Conservation (phyloP, 2,329 filamentous ascomycete species). For the Drechslera avenae region DNA sequence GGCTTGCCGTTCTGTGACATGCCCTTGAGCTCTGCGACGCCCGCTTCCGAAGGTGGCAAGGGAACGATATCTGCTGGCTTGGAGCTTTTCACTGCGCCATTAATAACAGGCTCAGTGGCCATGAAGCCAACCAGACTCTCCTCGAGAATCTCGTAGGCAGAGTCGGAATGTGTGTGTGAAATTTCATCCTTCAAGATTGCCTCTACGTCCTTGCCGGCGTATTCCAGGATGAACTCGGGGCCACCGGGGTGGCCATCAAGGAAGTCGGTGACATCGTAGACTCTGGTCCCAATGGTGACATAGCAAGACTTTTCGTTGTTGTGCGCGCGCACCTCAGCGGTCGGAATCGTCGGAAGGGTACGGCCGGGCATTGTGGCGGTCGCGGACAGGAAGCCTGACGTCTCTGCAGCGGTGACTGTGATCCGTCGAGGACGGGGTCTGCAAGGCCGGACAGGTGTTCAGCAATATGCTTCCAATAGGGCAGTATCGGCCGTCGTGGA, state of each 20-base stretch:
- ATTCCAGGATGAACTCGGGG: conserved; percentile 83
- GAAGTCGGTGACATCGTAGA: conserved; percentile 95
- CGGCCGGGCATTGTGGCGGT: conserved; percentile 70
- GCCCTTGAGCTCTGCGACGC: conserved; percentile 56
- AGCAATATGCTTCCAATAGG: too few relatives aligned
- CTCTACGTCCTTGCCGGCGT: conserved; percentile 84
- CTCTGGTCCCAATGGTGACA: conserved; percentile 85
- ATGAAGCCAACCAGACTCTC: conserved; percentile 86
- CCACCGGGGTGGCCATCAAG: conserved; percentile 90
- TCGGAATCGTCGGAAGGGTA: conserved; percentile 81
- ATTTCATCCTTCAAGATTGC: conserved; percentile 80
- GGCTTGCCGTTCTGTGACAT: conserved; percentile 53
- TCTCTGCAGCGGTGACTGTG: background rate
- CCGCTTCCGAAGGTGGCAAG: conserved; percentile 56
- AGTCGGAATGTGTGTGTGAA: conserved; percentile 85
- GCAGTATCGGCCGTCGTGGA: background rate
- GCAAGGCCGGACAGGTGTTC: too few relatives aligned
- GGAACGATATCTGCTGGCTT: conserved; percentile 59
- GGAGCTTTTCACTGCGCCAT: conserved; percentile 55
- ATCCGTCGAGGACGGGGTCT: background rate
- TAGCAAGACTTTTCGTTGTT: conserved; percentile 85
- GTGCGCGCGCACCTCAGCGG: conserved; percentile 79
- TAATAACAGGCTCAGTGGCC: conserved; percentile 61
- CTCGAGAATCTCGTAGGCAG: conserved; percentile 94
- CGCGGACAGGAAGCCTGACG: conserved; percentile 18